Percentiles rank a stretch among this genome's conserved stretches.
Conservation (phyloP, 176 grass and related monocot genomes). For the Puya raimondii region DNA sequence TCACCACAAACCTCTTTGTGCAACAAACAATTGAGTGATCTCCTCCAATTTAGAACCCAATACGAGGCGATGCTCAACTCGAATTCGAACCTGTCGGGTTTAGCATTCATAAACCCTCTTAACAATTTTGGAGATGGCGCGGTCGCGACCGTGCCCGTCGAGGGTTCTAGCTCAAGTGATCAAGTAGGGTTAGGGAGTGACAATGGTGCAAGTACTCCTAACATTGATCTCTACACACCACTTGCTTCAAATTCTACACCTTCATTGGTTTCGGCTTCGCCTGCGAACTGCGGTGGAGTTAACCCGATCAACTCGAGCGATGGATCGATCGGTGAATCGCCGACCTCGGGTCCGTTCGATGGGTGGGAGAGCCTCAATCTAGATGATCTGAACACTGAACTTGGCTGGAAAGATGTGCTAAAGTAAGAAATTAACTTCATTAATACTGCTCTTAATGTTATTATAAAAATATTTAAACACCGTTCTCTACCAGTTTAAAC, state of each 20-base stretch:
- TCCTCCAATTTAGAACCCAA: background rate
- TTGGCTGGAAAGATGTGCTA: constrained; percentile 60
- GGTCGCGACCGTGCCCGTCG: background rate
- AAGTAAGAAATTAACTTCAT: constrained; percentile 41
- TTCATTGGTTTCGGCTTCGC: constrained; percentile 17
- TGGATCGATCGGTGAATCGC: constrained; percentile 8
- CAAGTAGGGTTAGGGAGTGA: background rate
- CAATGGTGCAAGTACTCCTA: no score
- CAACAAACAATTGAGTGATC: constrained; percentile 7
- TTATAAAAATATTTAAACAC: no score
- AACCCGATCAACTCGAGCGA: background rate
- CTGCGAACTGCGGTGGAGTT: constrained; percentile 13
- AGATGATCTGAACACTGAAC: constrained; percentile 39
- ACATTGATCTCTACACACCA: no score
- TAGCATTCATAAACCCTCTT: background rate
- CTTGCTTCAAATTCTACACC: constrained; percentile 11
- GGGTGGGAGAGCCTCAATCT: constrained; percentile 48
- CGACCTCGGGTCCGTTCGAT: constrained; percentile 47
- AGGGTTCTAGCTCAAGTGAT: constrained; percentile 25
- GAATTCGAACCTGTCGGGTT: background rate
- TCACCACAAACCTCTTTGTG: constrained; percentile 1
- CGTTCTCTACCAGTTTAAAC: no score
- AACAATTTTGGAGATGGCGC: background rate
- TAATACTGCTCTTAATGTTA: background rate
- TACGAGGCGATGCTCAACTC: constrained; percentile 31